Conservation (phyloP, 139 green algal genomes). For the Chlorella vulgaris region DNA sequence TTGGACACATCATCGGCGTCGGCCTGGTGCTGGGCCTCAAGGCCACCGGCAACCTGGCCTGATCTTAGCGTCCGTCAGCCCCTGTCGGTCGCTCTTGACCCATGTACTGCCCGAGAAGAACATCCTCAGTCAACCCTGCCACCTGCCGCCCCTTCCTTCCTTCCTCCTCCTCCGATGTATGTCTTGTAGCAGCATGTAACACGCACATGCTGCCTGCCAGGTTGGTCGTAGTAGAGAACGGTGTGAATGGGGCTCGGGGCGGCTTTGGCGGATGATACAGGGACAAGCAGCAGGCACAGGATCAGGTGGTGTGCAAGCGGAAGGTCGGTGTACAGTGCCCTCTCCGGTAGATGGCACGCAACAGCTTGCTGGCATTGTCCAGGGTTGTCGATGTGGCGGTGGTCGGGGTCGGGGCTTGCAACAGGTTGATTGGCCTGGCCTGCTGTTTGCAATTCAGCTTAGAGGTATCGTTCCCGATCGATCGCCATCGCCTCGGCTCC, state of each 20-base stretch:
- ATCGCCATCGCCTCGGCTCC: background rate
- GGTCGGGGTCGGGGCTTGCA: background rate
- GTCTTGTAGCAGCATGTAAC: constrained; percentile 15
- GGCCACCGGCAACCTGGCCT: constrained; percentile 2
- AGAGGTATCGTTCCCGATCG: background rate
- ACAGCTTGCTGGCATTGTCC: too few species aligned
- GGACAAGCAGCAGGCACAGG: too few species aligned
- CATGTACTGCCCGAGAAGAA: background rate
- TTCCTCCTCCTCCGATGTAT: background rate
- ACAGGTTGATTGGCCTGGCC: too few species aligned
- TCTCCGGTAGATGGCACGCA: too few species aligned
- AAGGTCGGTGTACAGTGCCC: too few species aligned
- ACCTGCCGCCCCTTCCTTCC: background rate
- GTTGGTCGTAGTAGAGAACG: too few species aligned
- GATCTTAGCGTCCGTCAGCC: background rate
- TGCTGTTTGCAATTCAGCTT: background rate
- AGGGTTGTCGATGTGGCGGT: background rate
- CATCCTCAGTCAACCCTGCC: background rate
- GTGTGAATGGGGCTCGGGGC: too few species aligned
- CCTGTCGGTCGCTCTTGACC: background rate
- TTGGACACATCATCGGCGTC: constrained; percentile 60
- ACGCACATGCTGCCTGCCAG: too few species aligned
- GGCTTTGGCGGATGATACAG: too few species aligned
- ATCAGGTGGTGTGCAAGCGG: too few species aligned
- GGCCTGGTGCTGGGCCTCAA: constrained; percentile 86